Evolutionary conservation across 192 early-diverging fungal genomes (phyloP).

Genomic region (Martensiomyces pterosporus): DNA sequence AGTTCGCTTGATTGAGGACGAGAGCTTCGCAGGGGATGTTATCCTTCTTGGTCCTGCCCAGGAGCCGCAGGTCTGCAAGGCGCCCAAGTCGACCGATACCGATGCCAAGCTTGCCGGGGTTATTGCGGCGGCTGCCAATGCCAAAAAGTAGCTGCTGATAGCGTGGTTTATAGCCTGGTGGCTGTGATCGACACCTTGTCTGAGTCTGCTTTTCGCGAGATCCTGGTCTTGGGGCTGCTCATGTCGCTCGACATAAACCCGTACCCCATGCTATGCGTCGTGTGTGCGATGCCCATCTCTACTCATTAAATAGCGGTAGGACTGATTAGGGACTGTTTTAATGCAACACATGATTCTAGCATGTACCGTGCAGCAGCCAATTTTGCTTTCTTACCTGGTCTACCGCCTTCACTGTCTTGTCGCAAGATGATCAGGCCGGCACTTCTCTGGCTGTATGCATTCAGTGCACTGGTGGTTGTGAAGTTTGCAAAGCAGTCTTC

Average conservation of each 20-base stretch:
- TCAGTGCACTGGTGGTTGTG: conserved; percentile 4
- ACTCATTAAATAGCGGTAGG: conserved; percentile 30
- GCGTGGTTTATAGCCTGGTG: conserved; percentile 7
- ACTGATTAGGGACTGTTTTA: too few relatives aligned
- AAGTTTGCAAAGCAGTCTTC: conserved; percentile 15
- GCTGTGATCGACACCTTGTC: conserved; percentile 7
- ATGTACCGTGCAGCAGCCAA: too few relatives aligned
- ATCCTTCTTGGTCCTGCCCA: conserved; percentile 10
- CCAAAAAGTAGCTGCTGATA: too few relatives aligned
- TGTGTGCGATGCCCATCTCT: conserved; percentile 69
- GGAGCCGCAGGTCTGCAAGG: conserved; percentile 8
- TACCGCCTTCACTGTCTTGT: conserved; percentile 6
- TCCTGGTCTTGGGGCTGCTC: conserved; percentile 13
- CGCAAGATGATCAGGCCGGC: conserved; percentile 29
- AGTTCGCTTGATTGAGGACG: conserved; percentile 52
- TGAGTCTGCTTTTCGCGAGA: conserved; percentile 23
- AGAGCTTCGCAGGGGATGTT: conserved; percentile 46
- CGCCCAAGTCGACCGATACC: conserved; percentile 19
- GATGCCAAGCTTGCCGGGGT: neutral
- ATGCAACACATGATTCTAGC: too few relatives aligned
- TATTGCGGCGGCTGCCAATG: too few relatives aligned
- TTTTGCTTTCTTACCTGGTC: conserved; percentile 23
- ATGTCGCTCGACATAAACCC: conserved; percentile 30
- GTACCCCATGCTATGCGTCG: conserved; percentile 68
- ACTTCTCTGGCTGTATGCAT: conserved; percentile 5